Evolutionary conservation across 2,329 filamentous ascomycete genomes (phyloP).

Genomic region (Laburnicola sp.): DNA sequence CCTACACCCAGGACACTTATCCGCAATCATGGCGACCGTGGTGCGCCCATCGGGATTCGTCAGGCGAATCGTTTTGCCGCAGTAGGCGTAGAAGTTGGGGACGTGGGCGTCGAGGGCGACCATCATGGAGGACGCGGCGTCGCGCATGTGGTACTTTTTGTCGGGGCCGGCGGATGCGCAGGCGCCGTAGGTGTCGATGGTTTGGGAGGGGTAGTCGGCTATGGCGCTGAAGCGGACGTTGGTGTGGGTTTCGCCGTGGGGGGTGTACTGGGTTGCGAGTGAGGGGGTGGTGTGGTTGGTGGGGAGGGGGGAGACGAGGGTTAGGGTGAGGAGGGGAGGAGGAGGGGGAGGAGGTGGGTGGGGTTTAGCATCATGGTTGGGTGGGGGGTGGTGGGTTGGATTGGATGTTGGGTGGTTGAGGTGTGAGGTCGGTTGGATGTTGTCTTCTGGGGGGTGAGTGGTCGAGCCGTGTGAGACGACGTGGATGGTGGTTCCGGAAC

Average conservation of each 20-base stretch:
- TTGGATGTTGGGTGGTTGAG: too few species aligned
- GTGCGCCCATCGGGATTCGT: constrained; percentile 3
- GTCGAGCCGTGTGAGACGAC: too few species aligned
- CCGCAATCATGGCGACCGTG: constrained; percentile 1
- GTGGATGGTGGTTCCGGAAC: too few species aligned
- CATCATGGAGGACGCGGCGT: not conserved
- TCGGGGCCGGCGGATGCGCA: not conserved
- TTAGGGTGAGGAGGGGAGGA: not conserved
- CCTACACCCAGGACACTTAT: constrained; percentile 2
- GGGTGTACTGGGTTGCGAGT: not conserved
- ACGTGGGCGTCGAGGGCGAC: constrained; percentile 5
- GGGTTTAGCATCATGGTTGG: too few species aligned
- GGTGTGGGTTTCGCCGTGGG: constrained; percentile 3
- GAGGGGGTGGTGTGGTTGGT: not conserved
- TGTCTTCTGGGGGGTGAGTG: too few species aligned
- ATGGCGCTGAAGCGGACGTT: constrained; percentile 6
- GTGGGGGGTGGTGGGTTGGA: too few species aligned
- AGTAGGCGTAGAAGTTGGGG: not conserved
- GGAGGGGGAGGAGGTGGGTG: not conserved
- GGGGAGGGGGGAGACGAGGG: not conserved
- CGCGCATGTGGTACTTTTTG: not conserved
- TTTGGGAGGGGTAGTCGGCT: not conserved
- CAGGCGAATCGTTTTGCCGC: constrained; percentile 2
- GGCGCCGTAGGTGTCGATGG: constrained; percentile 2
- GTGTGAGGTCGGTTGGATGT: too few species aligned